Base-by-base conservation (phyloP, 73 alveolate species). In the Loxodes magnus region DNA sequence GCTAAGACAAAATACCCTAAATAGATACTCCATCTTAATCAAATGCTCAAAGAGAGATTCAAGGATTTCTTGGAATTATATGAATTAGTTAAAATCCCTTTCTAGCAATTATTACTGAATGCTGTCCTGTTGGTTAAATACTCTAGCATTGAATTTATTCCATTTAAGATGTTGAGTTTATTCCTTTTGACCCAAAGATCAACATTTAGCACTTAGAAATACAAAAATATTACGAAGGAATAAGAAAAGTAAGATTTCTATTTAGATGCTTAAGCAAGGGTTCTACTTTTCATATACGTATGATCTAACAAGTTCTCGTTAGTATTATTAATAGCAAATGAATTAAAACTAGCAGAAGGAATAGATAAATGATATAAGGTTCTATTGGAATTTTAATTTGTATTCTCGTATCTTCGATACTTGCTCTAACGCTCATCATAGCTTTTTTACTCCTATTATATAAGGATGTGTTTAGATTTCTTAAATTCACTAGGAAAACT, bases 311-410 rank as follows among this genome's bases (percentile, higher is more conserved):
- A 7, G 6, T 7, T 5, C 37, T 6, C n/a, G n/a, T 14, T 10
- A 14, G 7, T 38, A 38, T 38, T 6, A 5, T 5, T n/a, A n/a
- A n/a, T n/a, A n/a, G n/a, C n/a, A n/a, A n/a, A n/a, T n/a, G n/a
- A 38, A 28, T 38, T 5, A 38, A 38, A 14, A 5, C 19, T 10
- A 38, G 21, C 5, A 22, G 5, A 7, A 14, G 5, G 31, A 38
- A 7, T 7, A 38, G n/a, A 28, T 14, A 5, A 38, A 28, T 38
- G 52, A 38, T 38, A 12, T 14, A 14, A 38, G 52, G 21, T 38
- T 38, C 19, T 38, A 38, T 12, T 38, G 52, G 52, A 38, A 38
- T 38, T 38, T 38, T 28, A 28, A 12, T 14, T 28, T 38, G n/a
- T 38, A 38, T 12, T n/a, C n/a, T n/a, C n/a, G n/a, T n/a, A n/a